Evolutionary conservation across 257 asterid genomes (phyloP), one percentile per base, ranked within the genome.

Genomic region (Anisodus tanguticus): DNA sequence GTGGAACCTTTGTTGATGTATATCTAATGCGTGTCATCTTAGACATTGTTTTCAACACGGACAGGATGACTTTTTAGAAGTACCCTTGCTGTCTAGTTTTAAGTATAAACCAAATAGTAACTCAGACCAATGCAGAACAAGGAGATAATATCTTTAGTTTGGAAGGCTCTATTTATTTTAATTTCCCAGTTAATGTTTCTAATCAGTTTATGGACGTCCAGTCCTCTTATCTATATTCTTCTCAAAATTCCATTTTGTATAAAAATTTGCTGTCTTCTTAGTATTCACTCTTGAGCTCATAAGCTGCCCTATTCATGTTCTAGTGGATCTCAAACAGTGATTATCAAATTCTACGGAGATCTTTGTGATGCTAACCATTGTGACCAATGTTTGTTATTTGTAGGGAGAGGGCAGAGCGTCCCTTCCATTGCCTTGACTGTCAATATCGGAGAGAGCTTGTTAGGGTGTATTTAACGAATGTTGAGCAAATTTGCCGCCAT

Each of bases 361-460:
- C 10, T 68, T 59, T 8, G 31, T 17, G 64, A 49, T 41, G 2
- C 57, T 15, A 17, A 66, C 74, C 11, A 9, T 59, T 66, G 69
- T 60, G 86, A 67, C 45, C 79, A 15, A 71, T 66, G 2, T 19
- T 79, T 68, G 87, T 84, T 54, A 15, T 90, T 81, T 83, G 82
- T 88, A 95, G 99, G 94, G 99, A 94, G 88, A 95, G 97, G 91
- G 90, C 92, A 69, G 94, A 95, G 79, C 90, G 94, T 67, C 99
- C 97, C 6, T 95, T 95, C 86, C 95, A 97, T 66, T 95, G 98
- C 88, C 97, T 95, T 55, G 97, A 92, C 84, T 86, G 92, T 87
- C 93, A 88, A 86, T 95, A 95, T 85, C 87, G 99, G 86, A 89
- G 99, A 92, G 99, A 95, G 85, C 97, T 94, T 86, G 92, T 94